These are phyloP conservation scores for Scheffersomyces segobiensis DNA, from an alignment of 1,139 yeast species.

Conservation along the genomic window DNA sequence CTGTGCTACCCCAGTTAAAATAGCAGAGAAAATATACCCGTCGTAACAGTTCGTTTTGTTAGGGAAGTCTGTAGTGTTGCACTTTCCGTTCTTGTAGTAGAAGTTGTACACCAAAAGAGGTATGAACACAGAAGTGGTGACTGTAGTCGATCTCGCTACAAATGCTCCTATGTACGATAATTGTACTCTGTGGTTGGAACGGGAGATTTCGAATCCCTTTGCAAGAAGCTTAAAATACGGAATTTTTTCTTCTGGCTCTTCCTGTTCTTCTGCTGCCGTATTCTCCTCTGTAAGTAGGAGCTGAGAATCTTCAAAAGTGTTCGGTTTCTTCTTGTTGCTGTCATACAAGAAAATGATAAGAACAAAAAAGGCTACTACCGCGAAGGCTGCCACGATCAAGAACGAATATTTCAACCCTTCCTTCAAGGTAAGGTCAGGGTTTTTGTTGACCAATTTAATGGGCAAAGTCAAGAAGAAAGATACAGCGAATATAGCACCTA, in stretches of 20 bases:
- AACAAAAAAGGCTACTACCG: constrained; percentile 38
- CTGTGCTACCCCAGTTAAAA: constrained; percentile 66
- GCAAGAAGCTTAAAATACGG: constrained; percentile 26
- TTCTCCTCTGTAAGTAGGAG: constrained; percentile 10
- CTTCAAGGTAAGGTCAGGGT: constrained; percentile 31
- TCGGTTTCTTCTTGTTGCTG: constrained; percentile 21
- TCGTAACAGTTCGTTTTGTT: constrained; percentile 53
- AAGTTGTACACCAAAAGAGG: constrained; percentile 64
- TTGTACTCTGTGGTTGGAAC: constrained; percentile 32
- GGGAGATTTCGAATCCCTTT: constrained; percentile 44
- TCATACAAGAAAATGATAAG: constrained; percentile 51
- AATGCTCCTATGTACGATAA: constrained; percentile 64
- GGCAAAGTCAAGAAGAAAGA: constrained; percentile 51
- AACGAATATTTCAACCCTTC: constrained; percentile 51
- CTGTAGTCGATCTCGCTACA: constrained; percentile 65
- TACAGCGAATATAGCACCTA: constrained; percentile 68
- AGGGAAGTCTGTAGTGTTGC: constrained; percentile 31
- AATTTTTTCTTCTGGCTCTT: constrained; percentile 4
- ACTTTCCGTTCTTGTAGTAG: constrained; percentile 50
- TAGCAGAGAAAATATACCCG: constrained; percentile 66
- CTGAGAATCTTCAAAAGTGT: constrained; percentile 15
- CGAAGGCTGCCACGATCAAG: constrained; percentile 44
- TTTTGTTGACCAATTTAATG: constrained; percentile 31
- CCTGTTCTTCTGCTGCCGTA: neutral
- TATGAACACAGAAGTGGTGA: constrained; percentile 59